A percentile compares a stretch with the other conserved stretches of the same genome.
phyloP scores from a whole-genome alignment of 2,329 filamentous ascomycete species.

The Exophiala dermatitidis region DNA sequence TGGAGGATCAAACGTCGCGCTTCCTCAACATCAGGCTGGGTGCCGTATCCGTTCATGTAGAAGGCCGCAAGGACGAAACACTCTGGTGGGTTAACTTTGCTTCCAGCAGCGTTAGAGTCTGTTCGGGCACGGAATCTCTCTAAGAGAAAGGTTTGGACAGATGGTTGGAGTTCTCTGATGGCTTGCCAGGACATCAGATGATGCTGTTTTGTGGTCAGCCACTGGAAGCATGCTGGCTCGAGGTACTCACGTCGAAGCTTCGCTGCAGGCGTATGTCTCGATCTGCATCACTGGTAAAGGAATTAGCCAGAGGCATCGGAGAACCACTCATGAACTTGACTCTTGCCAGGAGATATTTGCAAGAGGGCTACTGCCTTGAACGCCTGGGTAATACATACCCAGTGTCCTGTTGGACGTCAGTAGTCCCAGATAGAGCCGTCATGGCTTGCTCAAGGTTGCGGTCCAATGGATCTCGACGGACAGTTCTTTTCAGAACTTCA shows the following conservation, averaged over 20 bases:
- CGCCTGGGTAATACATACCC: not conserved
- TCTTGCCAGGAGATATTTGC: no score
- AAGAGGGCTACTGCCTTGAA: no score
- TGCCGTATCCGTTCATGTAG: constrained; percentile 1
- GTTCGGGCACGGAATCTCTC: not conserved
- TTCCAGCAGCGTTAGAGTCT: not conserved
- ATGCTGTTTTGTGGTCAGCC: not conserved
- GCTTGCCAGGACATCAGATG: constrained; percentile 1
- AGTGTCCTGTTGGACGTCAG: not conserved
- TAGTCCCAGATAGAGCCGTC: not conserved
- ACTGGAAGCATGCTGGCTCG: not conserved
- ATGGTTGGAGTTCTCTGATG: not conserved
- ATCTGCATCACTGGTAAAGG: not conserved
- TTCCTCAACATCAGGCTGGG: not conserved
- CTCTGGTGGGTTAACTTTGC: not conserved
- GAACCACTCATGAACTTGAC: no score
- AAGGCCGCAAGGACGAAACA: not conserved
- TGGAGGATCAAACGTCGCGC: not conserved
- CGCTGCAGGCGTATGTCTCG: not conserved
- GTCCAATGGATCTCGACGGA: not conserved
- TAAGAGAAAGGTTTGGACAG: not conserved
- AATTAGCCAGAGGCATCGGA: not conserved
- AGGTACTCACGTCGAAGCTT: not conserved
- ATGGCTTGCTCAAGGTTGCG: not conserved
- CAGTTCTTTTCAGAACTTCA: not conserved